Evolutionary conservation across 306 rosid species (phyloP).

Genomic region (Castanea crenata): DNA sequence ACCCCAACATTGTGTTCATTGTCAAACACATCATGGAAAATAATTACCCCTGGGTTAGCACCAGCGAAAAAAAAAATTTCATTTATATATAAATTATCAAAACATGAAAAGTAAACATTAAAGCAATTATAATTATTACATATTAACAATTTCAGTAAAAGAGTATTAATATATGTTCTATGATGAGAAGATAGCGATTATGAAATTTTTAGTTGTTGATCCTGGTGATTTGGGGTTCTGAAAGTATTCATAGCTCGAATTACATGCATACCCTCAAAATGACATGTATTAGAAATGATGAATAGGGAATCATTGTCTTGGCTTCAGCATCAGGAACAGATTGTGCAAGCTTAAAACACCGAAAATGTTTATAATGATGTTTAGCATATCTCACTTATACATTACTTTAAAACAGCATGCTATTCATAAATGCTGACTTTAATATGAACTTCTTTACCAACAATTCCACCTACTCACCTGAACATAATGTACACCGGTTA

Average conservation of each 20-base stretch:
- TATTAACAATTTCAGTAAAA: not conserved
- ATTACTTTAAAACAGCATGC: not conserved
- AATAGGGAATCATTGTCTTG: not conserved
- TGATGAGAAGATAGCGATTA: not conserved
- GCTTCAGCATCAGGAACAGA: not conserved
- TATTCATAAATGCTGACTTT: slow-evolving; percentile 14
- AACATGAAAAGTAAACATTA: not conserved
- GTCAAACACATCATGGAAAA: slow-evolving; percentile 85
- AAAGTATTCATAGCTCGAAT: not conserved
- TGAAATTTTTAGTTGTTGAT: not conserved
- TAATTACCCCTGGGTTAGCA: slow-evolving; percentile 65
- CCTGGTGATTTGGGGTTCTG: not conserved
- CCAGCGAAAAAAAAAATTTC: slow-evolving; percentile 23
- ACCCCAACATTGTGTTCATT: slow-evolving; percentile 79
- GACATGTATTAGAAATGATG: not conserved
- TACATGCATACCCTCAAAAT: not conserved
- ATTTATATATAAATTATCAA: not conserved
- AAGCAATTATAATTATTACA: not conserved
- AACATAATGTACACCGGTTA: slow-evolving; percentile 92
- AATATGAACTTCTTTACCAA: slow-evolving; percentile 3
- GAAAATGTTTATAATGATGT: not conserved
- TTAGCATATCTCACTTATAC: not conserved
- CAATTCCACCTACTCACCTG: slow-evolving; percentile 66
- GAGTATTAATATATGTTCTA: not conserved
- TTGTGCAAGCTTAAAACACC: not conserved